Base-by-base conservation (phyloP, 768 basidiomycete species). In the Pleurotus citrinopileatus region DNA sequence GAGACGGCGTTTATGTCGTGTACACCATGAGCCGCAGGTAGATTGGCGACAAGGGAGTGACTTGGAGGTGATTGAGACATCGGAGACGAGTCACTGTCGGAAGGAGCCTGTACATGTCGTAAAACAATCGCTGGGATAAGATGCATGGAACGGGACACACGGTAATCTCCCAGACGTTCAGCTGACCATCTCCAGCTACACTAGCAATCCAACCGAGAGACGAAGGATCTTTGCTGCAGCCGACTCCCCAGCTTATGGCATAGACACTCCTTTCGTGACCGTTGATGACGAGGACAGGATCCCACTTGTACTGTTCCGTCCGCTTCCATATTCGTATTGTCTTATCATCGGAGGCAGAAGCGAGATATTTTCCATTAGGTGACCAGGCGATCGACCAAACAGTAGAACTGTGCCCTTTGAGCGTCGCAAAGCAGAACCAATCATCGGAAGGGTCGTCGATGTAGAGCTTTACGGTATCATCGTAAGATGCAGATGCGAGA, bases 401-500 rank as follows among this genome's bases (percentile, higher is more conserved):
- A 0, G 97, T 99, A 10, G 89, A 91, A 0, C 73, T 62, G 62
- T 97, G 94, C 7, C 90, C 91, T 0, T 78, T 78, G 2, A 98
- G 77, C 1, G 94, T 95, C 55, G 83, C 67, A 58, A 94, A 89
- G 63, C 87, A 88, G 61, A 81, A 91, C 94, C 97, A 98, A 67
- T 99, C 97, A 57, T 96, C 92, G 23, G 83, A 83, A 0, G 93
- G 93, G 65, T 98, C 95, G 62, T 98, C 94, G 52, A 90, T 71
- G 69, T 95, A 94, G 25, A 99, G 82, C 57, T 91, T 93, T 67
- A 99, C 89, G 2, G 90, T 93, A 61, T 98, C 95, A 65, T 99
- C 97, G 71, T 98, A 99, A 0, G 96, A 98, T 3, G 85, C 91
- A 2, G 96, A 98, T 23, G 96, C 96, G 52, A 99, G 85, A 57